Percentiles rank a stretch among this genome's conserved stretches.
These are phyloP conservation scores for Daldinia sp. DNA, from an alignment of 2,329 filamentous ascomycete species.

Conservation along the genomic window DNA sequence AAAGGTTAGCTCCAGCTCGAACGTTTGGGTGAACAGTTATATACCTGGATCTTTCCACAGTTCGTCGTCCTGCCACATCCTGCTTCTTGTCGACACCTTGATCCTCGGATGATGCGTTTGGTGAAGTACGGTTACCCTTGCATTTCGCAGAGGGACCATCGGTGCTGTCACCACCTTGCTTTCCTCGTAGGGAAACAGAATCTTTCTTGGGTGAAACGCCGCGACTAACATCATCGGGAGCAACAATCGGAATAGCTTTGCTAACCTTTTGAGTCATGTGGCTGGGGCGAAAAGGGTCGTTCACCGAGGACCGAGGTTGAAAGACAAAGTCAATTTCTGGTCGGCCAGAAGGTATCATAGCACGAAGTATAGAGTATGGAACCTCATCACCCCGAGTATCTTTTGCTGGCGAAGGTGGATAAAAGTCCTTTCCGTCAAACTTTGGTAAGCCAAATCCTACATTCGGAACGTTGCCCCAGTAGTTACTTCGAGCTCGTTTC, in stretches of 20 bases:
- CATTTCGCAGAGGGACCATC: slow-evolving; percentile 24
- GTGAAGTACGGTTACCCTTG: slow-evolving; percentile 20
- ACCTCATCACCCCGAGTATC: slow-evolving; percentile 6
- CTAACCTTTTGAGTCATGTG: slow-evolving; percentile 39
- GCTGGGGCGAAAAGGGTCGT: slow-evolving; percentile 42
- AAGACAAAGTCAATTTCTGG: slow-evolving; percentile 28
- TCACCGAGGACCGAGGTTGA: slow-evolving; percentile 28
- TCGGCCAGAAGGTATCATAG: slow-evolving; percentile 10
- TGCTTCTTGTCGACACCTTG: slow-evolving; percentile 31
- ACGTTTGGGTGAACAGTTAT: neutral
- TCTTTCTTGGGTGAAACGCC: slow-evolving; percentile 21
- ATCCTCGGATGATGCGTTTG: slow-evolving; percentile 19
- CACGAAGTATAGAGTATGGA: neutral
- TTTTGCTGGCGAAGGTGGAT: slow-evolving; percentile 63
- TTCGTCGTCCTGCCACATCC: slow-evolving; percentile 29
- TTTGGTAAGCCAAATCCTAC: slow-evolving; percentile 65
- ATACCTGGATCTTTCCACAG: slow-evolving; percentile 46
- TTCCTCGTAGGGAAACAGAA: slow-evolving; percentile 1
- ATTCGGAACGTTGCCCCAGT: slow-evolving; percentile 65
- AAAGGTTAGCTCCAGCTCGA: slow-evolving; percentile 15
- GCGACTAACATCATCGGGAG: slow-evolving; percentile 39
- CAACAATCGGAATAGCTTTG: slow-evolving; percentile 48
- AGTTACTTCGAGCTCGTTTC: slow-evolving; percentile 64
- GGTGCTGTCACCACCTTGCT: slow-evolving; percentile 12
- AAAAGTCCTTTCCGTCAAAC: slow-evolving; percentile 72